Evolutionary conservation across 176 grass and related monocot genomes (phyloP).

Genomic region (Microstegium vimineum): DNA sequence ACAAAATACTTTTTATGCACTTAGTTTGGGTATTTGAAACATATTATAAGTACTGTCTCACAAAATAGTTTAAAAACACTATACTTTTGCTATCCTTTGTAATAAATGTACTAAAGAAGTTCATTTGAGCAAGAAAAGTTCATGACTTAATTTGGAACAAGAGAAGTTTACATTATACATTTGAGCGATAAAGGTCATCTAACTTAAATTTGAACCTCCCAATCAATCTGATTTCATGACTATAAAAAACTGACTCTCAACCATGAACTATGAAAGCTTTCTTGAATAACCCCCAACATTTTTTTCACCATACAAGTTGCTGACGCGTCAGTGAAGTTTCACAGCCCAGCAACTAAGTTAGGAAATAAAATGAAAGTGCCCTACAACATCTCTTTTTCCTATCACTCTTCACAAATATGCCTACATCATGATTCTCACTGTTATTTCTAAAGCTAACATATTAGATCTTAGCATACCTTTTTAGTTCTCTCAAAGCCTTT

Average conservation of each 20-base stretch:
- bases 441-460: background rate
- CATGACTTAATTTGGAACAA: no score
- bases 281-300: background rate
- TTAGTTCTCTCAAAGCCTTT: background rate
- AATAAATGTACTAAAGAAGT: background rate
- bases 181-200: background rate
- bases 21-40: background rate
- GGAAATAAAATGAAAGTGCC: background rate
- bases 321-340: background rate
- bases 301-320: background rate
- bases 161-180: background rate
- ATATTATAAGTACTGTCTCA: background rate
- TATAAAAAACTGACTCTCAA: background rate
- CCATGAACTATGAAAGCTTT: background rate
- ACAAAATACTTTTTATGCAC: background rate
- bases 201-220: background rate
- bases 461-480: background rate
- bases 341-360: background rate
- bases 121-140: no score
- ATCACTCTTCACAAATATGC: background rate
- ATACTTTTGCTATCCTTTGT: background rate
- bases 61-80: background rate
- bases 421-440: background rate
- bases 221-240: background rate
- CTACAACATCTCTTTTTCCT: background rate